Percentiles rank a stretch among this genome's conserved stretches.
These are phyloP conservation scores for sorghum (Sorghum bicolor) DNA, from an alignment of 176 grass and related monocot genomes.

Conservation along the genomic window DNA sequence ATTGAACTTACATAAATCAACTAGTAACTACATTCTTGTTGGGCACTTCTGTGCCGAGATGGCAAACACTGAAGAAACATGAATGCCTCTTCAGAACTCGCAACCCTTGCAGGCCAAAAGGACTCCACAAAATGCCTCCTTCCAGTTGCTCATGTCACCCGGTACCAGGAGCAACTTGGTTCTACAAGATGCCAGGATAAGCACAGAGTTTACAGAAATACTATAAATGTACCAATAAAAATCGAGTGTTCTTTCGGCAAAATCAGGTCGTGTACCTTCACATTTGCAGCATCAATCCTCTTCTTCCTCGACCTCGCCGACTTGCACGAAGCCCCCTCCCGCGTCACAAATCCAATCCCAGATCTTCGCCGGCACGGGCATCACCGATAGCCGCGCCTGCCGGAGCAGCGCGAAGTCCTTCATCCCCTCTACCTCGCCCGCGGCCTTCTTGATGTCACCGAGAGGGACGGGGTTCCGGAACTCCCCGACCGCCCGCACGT, in stretches of 20 bases:
- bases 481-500: constrained; percentile 61
- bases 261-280: constrained; percentile 1
- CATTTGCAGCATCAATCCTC: constrained; percentile 12
- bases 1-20: constrained; percentile 2
- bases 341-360: constrained; percentile 75
- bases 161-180: background rate
- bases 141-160: background rate
- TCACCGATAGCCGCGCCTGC: constrained; percentile 76
- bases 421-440: constrained; percentile 54
- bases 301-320: constrained; percentile 23
- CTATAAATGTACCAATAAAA: too few species aligned
- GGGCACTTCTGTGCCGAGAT: background rate
- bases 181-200: constrained; percentile 10
- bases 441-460: constrained; percentile 63
- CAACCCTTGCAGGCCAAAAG: constrained; percentile 3
- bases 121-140: background rate
- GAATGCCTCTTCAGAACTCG: background rate
- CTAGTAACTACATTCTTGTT: background rate
- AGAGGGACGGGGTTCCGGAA: constrained; percentile 47
- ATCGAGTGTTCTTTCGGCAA: too few species aligned
- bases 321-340: constrained; percentile 57
- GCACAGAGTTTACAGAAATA: background rate
- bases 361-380: constrained; percentile 56
- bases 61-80: background rate
- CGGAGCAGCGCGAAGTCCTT: constrained; percentile 69